Conservation (phyloP, 2,329 filamentous ascomycete genomes). For the Colletotrichum orchidophilum region DNA sequence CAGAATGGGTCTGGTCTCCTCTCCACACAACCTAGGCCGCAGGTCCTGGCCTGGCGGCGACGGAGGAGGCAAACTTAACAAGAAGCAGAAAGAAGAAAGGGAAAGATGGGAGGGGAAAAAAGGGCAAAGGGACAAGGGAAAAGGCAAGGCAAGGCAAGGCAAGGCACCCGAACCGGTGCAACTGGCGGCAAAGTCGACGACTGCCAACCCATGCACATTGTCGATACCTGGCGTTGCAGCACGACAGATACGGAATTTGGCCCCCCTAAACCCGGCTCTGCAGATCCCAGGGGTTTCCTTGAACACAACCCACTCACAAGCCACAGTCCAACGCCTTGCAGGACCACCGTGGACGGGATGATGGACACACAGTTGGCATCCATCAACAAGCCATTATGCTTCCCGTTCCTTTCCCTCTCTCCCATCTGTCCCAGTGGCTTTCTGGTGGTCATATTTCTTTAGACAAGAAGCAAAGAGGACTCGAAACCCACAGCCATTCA, state of each 20-base stretch:
- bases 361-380: not conserved
- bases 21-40: not conserved
- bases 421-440: not conserved
- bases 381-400: not conserved
- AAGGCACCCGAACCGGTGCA: not conserved
- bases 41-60: not conserved
- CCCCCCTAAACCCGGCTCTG: conserved; percentile 24
- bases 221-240: conserved; percentile 27
- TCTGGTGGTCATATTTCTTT: not conserved
- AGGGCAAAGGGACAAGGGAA: not conserved
- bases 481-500: not conserved
- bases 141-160: not conserved
- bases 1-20: not conserved
- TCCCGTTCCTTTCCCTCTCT: not conserved
- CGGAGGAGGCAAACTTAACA: not conserved
- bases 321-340: conserved; percentile 10
- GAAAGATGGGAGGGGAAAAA: not conserved
- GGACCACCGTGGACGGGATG: not conserved
- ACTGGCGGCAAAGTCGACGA: conserved; percentile 29
- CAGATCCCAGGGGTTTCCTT: conserved; percentile 31
- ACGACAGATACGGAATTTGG: conserved; percentile 32
- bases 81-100: not conserved
- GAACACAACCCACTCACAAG: conserved; percentile 13
- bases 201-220: conserved; percentile 11
- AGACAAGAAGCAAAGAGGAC: not conserved